phyloP scores from a whole-genome alignment of 495 filamentous ascomycete species.

The Xylaria acuta region DNA sequence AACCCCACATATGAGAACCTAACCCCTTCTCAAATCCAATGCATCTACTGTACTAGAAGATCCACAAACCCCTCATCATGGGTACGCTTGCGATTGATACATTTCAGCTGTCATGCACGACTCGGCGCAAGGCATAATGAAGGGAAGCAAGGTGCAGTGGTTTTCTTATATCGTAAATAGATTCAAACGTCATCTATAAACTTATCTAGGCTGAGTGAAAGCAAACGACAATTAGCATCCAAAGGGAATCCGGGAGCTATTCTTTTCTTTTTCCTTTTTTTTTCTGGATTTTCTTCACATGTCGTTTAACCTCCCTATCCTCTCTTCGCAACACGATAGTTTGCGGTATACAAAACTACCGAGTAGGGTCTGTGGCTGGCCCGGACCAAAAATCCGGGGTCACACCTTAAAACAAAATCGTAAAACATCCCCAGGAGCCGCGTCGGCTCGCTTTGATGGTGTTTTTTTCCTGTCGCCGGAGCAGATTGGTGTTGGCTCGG shows the following conservation, averaged over 20 bases:
- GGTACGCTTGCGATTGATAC: background rate
- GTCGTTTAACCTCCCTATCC: background rate
- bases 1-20: background rate
- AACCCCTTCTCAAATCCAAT: background rate
- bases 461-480: slow-evolving; percentile 32
- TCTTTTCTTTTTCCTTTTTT: background rate
- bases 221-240: background rate
- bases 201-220: slow-evolving; percentile 10
- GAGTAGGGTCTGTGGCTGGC: slow-evolving; percentile 16
- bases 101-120: background rate
- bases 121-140: background rate
- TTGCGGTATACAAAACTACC: background rate
- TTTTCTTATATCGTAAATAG: slow-evolving; percentile 20
- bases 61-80: background rate
- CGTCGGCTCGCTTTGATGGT: slow-evolving; percentile 29
- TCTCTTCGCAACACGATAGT: slow-evolving; percentile 17
- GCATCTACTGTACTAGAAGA: background rate
- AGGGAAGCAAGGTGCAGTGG: background rate
- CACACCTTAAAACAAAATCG: slow-evolving; percentile 21
- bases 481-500: slow-evolving; percentile 23
- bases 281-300: background rate
- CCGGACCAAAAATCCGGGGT: slow-evolving; percentile 19
- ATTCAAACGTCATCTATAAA: slow-evolving; percentile 26
- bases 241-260: background rate
- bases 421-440: slow-evolving; percentile 36